phyloP scores from a whole-genome alignment of 1,284 basidiomycete species.

The Ceratobasidium papillatum region DNA sequence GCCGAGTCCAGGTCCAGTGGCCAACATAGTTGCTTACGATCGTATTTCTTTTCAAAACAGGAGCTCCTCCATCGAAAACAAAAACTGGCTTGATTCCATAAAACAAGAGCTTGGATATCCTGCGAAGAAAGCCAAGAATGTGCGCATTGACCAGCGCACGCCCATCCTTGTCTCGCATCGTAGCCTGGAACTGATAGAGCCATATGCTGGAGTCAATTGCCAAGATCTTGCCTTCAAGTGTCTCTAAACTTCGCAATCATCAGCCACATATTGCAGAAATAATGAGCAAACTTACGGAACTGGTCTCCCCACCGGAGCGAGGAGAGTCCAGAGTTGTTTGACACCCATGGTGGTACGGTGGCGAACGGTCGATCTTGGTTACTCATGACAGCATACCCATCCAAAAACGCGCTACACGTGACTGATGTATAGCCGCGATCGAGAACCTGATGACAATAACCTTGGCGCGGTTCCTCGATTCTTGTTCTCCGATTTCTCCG shows the following conservation, averaged over 20 bases:
- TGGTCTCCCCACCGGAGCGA: slow-evolving; percentile 88
- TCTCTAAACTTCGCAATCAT: slow-evolving; percentile 73
- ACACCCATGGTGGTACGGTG: slow-evolving; percentile 76
- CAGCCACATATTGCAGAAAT: not conserved
- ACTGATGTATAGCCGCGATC: not conserved
- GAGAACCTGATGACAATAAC: not conserved
- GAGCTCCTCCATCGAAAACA: slow-evolving; percentile 96
- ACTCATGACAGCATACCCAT: not conserved
- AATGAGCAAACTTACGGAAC: slow-evolving; percentile 68
- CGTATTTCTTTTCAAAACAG: slow-evolving; percentile 84
- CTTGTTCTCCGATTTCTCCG: no score
- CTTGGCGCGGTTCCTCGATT: not conserved
- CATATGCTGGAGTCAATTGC: slow-evolving; percentile 99
- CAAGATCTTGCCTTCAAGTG: slow-evolving; percentile 87
- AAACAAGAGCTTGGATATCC: slow-evolving; percentile 94
- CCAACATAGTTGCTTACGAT: slow-evolving; percentile 67
- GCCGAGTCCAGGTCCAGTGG: not conserved
- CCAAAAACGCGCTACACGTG: not conserved
- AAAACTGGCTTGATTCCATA: slow-evolving; percentile 98
- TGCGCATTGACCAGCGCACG: slow-evolving; percentile 92
- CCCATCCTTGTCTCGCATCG: slow-evolving; percentile 98
- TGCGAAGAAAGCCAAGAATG: slow-evolving; percentile 90
- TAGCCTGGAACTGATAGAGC: slow-evolving; percentile 99
- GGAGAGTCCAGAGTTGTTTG: slow-evolving; percentile 92
- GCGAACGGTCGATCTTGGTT: not conserved